Base-by-base conservation (phyloP, 306 rosid genomes). In the Senna siamea region DNA sequence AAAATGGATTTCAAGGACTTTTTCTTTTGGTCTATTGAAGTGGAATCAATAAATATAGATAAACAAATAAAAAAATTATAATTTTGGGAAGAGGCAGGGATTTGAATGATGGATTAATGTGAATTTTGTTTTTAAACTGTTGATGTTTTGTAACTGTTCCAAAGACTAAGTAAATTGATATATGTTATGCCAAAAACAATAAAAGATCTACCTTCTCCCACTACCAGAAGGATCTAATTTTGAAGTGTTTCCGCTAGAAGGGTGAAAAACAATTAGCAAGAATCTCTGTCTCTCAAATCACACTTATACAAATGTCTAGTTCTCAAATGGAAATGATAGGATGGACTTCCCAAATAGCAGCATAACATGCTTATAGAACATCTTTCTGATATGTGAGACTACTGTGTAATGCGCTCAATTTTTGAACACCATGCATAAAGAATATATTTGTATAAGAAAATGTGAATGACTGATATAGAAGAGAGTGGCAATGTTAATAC, bases 131-230 rank as follows among this genome's bases (percentile, higher is more conserved):
- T 60, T 70, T 26, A 18, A 54, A 63, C 32, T 55, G 40, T 32
- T 61, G 38, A 13, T 38, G 58, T 52, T 69, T 11, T 69, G 47
- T 12, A 59, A 52, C 56, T 59, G 17, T 63, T 66, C 52, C 12
- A 65, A 78, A 69, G 76, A 43, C 9, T 69, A 18, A 55, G 34
- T 30, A 37, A 50, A 77, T 40, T 69, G 18, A 76, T 12, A n/a
- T 37, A 38, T 26, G 26, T 26, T 69, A 28, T 69, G 17, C 30
- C 5, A 35, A 55, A 57, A 41, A n/a, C 61, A 26, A 26, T 48
- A 7, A 15, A 58, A 60, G 22, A 56, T 10, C 2, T 41, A 59
- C 59, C 54, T 47, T 61, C 40, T 13, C 44, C 57, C n/a, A 38
- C 8, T 22, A 32, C 59, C 40, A 43, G 56, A 76, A 14, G 63